These are phyloP conservation scores for Arachnomyces sp. DNA, from an alignment of 2,329 filamentous ascomycete species.

Conservation along the genomic window DNA sequence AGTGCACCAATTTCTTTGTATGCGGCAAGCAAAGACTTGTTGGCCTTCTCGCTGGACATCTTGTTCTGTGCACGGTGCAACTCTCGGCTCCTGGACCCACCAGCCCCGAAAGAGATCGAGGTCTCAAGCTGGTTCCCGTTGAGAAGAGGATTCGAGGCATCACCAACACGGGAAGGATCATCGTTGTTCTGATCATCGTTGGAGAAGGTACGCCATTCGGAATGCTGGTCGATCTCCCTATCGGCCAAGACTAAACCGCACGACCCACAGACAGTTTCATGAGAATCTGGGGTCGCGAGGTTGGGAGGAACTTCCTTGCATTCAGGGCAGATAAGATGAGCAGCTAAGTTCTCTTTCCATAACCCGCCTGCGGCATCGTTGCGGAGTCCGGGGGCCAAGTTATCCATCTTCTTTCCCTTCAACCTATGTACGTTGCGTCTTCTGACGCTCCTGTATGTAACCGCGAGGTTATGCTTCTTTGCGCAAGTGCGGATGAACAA, in stretches of 20 bases:
- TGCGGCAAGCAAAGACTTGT: constrained; percentile 70
- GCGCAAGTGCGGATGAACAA: constrained; percentile 55
- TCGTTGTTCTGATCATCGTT: constrained; percentile 96
- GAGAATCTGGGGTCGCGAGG: constrained; percentile 84
- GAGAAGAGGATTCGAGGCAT: constrained; percentile 79
- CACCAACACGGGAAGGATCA: constrained; percentile 95
- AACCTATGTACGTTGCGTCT: constrained; percentile 33
- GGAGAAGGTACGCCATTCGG: constrained; percentile 97
- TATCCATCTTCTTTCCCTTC: constrained; percentile 27
- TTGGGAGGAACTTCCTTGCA: constrained; percentile 90
- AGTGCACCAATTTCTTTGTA: constrained; percentile 81
- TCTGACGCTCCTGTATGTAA: constrained; percentile 37
- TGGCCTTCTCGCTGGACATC: constrained; percentile 69
- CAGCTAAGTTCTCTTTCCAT: constrained; percentile 79
- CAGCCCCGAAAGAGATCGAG: constrained; percentile 73
- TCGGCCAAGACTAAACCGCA: constrained; percentile 87
- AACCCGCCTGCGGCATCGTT: constrained; percentile 33
- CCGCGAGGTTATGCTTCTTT: constrained; percentile 38
- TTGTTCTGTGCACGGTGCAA: constrained; percentile 75
- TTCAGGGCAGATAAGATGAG: constrained; percentile 77
- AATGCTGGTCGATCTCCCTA: constrained; percentile 88
- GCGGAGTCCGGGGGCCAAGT: constrained; percentile 35
- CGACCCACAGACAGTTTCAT: constrained; percentile 83
- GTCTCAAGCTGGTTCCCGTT: constrained; percentile 87
- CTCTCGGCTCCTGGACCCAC: constrained; percentile 60